Base-by-base conservation (phyloP, 208 protist species). In the Trypanosomatidae sp. region DNA sequence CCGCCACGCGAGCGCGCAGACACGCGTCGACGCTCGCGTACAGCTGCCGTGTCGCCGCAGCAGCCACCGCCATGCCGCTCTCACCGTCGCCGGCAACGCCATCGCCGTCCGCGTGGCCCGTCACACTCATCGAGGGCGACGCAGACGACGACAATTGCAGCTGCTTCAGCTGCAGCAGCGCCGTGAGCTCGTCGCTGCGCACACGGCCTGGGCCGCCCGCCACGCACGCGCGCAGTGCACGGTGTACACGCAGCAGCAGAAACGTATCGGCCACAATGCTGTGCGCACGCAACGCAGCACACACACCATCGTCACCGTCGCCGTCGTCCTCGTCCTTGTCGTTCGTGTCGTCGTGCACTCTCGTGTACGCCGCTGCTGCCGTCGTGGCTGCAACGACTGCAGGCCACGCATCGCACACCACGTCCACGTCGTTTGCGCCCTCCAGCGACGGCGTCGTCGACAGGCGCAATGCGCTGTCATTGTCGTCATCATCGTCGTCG, bases 231-330 rank as follows among this genome's bases (percentile, higher is more conserved):
- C n/a, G n/a, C 30, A 35, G 11, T 15, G n/a, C 30, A 35, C 30
- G 30, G 11, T 35, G 11, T 35, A 35, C n/a, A 15, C n/a, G 30
- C 30, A 35, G 11, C n/a, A 35, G 30, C 30, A 35, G n/a, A 35
- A 35, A 35, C 30, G n/a, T 35, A 35, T 35, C 30, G n/a, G n/a
- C 30, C 11, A 35, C 30, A 35, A 35, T 35, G 30, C n/a, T n/a
- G n/a, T 11, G 30, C n/a, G n/a, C 30, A 35, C n/a, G n/a, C 11
- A 35, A 35, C 30, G n/a, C 30, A 35, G 11, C n/a, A 15, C n/a
- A n/a, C 30, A 15, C 30, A 35, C n/a, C 30, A 35, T n/a, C n/a
- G n/a, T 11, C 30, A 35, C 30, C 11, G 30, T 35, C 11, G n/a
- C 11, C 30, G 11, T 35, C n/a, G 11, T 35, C n/a, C n/a, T 15